Evolutionary conservation across 2,329 filamentous ascomycete genomes (phyloP).

Genomic region (Pseudocercospora musae): DNA sequence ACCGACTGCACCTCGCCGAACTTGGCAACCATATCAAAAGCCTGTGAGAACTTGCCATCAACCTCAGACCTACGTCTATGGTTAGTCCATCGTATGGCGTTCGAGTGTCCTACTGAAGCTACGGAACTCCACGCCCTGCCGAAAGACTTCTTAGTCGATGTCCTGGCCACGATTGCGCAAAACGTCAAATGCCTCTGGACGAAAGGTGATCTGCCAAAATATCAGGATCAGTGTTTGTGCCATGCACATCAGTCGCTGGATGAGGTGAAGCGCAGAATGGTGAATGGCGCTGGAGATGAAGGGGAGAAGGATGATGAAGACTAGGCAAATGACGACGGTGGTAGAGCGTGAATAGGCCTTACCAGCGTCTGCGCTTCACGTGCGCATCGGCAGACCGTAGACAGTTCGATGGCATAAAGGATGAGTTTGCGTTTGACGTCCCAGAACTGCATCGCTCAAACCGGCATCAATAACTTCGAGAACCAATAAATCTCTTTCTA

Average conservation of each 20-base stretch:
- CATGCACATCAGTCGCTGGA: not conserved
- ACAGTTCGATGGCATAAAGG: not conserved
- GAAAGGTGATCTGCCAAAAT: not conserved
- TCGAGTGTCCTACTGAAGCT: not conserved
- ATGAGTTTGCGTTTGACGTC: not conserved
- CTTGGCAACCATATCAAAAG: not conserved
- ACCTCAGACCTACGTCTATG: not conserved
- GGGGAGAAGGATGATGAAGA: not conserved
- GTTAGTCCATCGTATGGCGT: not conserved
- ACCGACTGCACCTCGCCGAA: not conserved
- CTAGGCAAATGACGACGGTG: not conserved
- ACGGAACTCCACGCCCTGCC: not conserved
- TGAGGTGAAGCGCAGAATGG: not conserved
- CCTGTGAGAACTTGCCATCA: not conserved
- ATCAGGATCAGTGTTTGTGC: not conserved
- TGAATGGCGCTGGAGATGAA: not conserved
- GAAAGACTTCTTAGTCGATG: not conserved
- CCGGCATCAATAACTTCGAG: no score
- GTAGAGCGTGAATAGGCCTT: not conserved
- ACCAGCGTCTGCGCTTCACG: not conserved
- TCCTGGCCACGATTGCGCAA: not conserved
- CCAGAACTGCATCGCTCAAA: not conserved
- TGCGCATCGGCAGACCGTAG: no score
- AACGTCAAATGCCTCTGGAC: not conserved
- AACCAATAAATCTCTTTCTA: no score